A percentile compares a stretch with the other conserved stretches of the same genome.
phyloP scores from a whole-genome alignment of 2,329 filamentous ascomycete species.

The Aspergillus sojae region DNA sequence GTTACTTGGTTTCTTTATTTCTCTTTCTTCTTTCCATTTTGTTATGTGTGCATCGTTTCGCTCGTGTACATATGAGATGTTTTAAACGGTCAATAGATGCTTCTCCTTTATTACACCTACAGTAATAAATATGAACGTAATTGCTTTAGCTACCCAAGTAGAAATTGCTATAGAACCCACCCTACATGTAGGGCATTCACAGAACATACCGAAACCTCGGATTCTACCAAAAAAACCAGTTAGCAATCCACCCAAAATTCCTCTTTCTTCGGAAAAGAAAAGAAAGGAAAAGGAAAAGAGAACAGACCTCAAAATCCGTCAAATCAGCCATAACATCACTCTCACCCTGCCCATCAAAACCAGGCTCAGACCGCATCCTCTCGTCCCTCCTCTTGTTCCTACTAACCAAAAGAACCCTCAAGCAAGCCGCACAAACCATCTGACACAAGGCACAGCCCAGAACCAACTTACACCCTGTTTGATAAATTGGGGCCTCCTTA shows the following conservation, averaged over 20 bases:
- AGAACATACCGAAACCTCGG: conserved; percentile 9
- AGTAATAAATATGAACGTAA: background rate
- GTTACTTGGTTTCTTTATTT: background rate
- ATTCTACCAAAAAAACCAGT: conserved; percentile 3
- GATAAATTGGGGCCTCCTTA: conserved; percentile 49
- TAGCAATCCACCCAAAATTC: background rate
- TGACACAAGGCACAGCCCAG: conserved; percentile 38
- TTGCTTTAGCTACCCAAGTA: too few species aligned
- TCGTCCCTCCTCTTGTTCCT: conserved; percentile 26
- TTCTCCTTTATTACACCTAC: background rate
- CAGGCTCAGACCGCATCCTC: conserved; percentile 13
- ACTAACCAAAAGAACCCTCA: conserved; percentile 22
- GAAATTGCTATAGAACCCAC: background rate
- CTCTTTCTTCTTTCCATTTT: background rate
- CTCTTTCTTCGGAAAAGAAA: background rate
- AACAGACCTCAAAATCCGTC: conserved; percentile 32
- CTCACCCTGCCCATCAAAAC: background rate
- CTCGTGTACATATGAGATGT: background rate
- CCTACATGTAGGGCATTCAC: background rate
- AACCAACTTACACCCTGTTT: conserved; percentile 56
- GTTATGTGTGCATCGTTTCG: background rate
- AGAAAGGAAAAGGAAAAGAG: background rate
- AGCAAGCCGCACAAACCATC: conserved; percentile 20
- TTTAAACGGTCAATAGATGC: background rate
- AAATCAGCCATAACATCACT: conserved; percentile 25